These are phyloP conservation scores for Fusarium xyrophilum DNA, from an alignment of 2,329 filamentous ascomycete species.

Conservation along the genomic window DNA sequence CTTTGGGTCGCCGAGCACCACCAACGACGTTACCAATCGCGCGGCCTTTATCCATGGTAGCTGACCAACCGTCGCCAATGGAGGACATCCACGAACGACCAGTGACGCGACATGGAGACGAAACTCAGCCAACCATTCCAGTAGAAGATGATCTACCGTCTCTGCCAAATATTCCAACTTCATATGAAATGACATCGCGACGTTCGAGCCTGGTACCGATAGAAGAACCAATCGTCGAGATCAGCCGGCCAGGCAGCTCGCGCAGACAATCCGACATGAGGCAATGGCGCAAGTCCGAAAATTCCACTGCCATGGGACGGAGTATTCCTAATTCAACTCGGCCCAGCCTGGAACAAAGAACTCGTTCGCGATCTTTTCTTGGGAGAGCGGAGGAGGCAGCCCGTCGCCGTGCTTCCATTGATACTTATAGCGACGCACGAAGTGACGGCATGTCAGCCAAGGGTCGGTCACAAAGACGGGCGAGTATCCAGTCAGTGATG, in stretches of 20 bases:
- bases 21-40: conserved; percentile 57
- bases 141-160: conserved; percentile 27
- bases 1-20: conserved; percentile 39
- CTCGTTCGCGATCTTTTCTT: conserved; percentile 34
- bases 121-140: conserved; percentile 17
- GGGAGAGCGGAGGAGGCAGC: conserved; percentile 23
- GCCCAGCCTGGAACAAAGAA: conserved; percentile 24
- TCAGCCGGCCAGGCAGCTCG: conserved; percentile 34
- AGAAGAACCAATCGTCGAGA: conserved; percentile 26
- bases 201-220: conserved; percentile 36
- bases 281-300: conserved; percentile 42
- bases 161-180: conserved; percentile 15
- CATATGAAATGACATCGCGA: conserved; percentile 30
- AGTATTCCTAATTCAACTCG: conserved; percentile 23
- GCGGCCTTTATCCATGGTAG: conserved; percentile 61
- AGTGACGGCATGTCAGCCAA: conserved; percentile 33
- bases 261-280: conserved; percentile 45
- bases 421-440: conserved; percentile 37
- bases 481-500: conserved; percentile 42
- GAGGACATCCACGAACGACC: conserved; percentile 42
- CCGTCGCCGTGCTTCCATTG: conserved; percentile 47
- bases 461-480: conserved; percentile 38
- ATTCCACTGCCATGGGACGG: conserved; percentile 10
- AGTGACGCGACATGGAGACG: conserved; percentile 41
- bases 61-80: conserved; percentile 58